These are phyloP conservation scores for Beauveria caledonica DNA, from an alignment of 2,329 filamentous ascomycete species.

Conservation along the genomic window DNA sequence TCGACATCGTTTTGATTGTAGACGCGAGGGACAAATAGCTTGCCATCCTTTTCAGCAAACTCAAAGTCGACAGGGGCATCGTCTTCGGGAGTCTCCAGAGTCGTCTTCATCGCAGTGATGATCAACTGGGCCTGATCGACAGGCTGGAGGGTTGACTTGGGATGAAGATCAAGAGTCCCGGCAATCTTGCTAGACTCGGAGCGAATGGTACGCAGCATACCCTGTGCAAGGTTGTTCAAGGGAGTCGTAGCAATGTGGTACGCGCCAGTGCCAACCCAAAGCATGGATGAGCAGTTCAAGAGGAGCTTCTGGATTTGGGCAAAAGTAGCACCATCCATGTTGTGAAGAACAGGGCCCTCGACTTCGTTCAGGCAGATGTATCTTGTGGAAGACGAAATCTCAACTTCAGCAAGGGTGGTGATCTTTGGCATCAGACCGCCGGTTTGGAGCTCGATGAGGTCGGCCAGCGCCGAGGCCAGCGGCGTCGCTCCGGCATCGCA, in stretches of 20 bases:
- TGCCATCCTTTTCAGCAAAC: slow-evolving; percentile 22
- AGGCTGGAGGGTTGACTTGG: slow-evolving; percentile 22
- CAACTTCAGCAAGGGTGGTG: slow-evolving; percentile 15
- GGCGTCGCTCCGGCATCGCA: slow-evolving; percentile 17
- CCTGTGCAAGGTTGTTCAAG: slow-evolving; percentile 36
- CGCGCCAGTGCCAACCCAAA: slow-evolving; percentile 34
- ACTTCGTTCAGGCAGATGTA: slow-evolving; percentile 38
- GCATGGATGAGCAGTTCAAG: slow-evolving; percentile 25
- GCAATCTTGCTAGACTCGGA: slow-evolving; percentile 37
- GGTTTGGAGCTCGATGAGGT: slow-evolving; percentile 17
- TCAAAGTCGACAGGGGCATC: slow-evolving; percentile 20
- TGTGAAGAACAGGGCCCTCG: slow-evolving; percentile 33
- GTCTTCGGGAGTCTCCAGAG: slow-evolving; percentile 14
- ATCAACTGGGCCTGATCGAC: slow-evolving; percentile 25
- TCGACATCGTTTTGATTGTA: slow-evolving; percentile 21
- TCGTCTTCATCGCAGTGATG: slow-evolving; percentile 18
- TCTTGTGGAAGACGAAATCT: slow-evolving; percentile 13
- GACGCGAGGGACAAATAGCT: slow-evolving; percentile 22
- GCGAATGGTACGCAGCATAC: slow-evolving; percentile 36
- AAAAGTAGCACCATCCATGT: slow-evolving; percentile 31
- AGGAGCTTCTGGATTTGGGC: slow-evolving; percentile 27
- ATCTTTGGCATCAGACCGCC: slow-evolving; percentile 16
- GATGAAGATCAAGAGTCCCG: slow-evolving; percentile 38
- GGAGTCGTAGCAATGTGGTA: slow-evolving; percentile 28
- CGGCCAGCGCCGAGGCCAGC: slow-evolving; percentile 15